Evolutionary conservation across 345 rosid species (phyloP).

Genomic region (Salix koriyanagi): DNA sequence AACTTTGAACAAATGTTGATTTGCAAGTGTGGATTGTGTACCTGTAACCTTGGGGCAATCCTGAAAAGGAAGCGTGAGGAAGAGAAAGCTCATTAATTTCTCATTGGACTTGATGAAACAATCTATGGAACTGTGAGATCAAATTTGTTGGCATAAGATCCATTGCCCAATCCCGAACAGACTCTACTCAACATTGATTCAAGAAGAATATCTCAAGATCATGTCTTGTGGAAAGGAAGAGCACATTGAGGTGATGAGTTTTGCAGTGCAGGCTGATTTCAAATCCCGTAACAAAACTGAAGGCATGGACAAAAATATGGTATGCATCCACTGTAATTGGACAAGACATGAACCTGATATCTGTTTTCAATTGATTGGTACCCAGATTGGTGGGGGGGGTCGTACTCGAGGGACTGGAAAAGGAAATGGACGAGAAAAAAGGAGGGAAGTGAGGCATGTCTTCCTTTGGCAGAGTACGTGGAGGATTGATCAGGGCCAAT

Average conservation of each 20-base stretch:
- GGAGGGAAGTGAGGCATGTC: neutral
- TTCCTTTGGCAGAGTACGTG: too few relatives aligned
- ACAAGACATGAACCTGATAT: neutral
- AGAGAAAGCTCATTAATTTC: neutral
- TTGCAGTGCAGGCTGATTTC: neutral
- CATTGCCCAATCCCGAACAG: neutral
- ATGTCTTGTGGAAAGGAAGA: neutral
- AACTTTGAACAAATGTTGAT: neutral
- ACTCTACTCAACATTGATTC: neutral
- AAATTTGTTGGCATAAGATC: neutral
- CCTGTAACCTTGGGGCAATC: neutral
- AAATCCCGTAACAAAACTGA: neutral
- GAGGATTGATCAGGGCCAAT: neutral
- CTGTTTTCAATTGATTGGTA: neutral
- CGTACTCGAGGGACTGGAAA: neutral
- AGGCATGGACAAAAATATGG: neutral
- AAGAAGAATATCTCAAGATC: neutral
- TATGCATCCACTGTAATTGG: neutral
- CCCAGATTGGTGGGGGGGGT: constrained; percentile 7
- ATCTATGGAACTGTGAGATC: neutral
- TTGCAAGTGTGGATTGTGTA: neutral
- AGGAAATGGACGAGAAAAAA: neutral
- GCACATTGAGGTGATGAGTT: neutral
- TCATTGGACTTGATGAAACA: neutral
- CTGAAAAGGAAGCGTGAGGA: neutral